These are phyloP conservation scores for Pachysandra terminalis DNA, from an alignment of 164 flowering plant species.

Conservation along the genomic window DNA sequence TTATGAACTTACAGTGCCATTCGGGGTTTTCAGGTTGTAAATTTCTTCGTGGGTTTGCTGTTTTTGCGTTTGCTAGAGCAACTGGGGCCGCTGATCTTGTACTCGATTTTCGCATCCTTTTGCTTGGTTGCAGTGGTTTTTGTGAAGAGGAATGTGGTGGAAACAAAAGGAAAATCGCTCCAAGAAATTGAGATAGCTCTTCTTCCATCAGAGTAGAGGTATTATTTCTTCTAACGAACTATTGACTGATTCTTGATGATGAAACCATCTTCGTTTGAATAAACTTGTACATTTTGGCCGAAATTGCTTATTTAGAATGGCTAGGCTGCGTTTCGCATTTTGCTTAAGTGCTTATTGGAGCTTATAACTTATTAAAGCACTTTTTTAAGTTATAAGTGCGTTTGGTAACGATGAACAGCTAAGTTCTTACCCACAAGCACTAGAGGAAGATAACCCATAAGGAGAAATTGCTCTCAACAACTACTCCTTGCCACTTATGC, in stretches of 20 bases:
- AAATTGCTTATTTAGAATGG: not conserved
- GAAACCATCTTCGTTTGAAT: not conserved
- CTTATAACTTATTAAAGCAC: too few species aligned
- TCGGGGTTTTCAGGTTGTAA: constrained; percentile 57
- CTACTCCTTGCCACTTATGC: too few species aligned
- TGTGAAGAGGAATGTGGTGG: constrained; percentile 81
- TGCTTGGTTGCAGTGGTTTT: constrained; percentile 70
- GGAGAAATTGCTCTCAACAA: too few species aligned
- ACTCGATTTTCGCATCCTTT: constrained; percentile 62
- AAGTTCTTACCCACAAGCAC: too few species aligned
- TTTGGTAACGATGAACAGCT: too few species aligned
- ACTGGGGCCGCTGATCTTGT: constrained; percentile 68
- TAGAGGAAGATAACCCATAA: too few species aligned
- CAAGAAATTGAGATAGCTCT: constrained; percentile 97
- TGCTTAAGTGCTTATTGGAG: too few species aligned
- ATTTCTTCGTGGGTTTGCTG: constrained; percentile 89
- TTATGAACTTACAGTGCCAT: not conserved
- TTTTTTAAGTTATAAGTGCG: too few species aligned
- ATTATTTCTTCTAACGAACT: not conserved
- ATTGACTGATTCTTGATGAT: not conserved
- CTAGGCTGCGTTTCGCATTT: too few species aligned
- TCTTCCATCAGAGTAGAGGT: constrained; percentile 42
- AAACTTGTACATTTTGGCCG: not conserved
- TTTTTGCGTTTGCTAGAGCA: constrained; percentile 80
- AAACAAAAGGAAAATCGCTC: constrained; percentile 94